Evolutionary conservation across 2,329 filamentous ascomycete genomes (phyloP).

Genomic region (Xylaria sp.): DNA sequence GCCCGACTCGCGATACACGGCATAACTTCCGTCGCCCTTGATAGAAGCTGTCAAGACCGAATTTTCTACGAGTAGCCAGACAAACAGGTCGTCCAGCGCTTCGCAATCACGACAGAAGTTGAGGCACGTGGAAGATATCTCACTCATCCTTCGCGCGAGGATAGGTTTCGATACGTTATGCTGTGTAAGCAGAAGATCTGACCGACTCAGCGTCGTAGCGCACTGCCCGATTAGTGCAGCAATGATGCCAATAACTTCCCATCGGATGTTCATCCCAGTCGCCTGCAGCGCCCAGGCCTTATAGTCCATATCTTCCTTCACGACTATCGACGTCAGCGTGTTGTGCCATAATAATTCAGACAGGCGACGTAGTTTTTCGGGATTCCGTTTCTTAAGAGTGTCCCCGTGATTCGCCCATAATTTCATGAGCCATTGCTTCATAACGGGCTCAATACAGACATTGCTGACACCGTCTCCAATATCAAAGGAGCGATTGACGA

Average conservation of each 20-base stretch:
- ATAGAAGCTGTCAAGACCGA: constrained; percentile 38
- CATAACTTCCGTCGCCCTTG: constrained; percentile 47
- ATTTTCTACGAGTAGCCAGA: constrained; percentile 49
- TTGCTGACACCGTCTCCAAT: constrained; percentile 44
- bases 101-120: constrained; percentile 50
- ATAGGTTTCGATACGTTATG: constrained; percentile 43
- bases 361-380: constrained; percentile 48
- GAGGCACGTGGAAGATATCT: constrained; percentile 46
- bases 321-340: constrained; percentile 45
- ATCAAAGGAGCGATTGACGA: constrained; percentile 47
- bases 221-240: constrained; percentile 46
- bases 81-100: constrained; percentile 47
- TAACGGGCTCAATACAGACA: constrained; percentile 45
- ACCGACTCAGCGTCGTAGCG: constrained; percentile 43
- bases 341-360: constrained; percentile 51
- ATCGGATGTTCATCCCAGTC: constrained; percentile 48
- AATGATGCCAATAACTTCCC: constrained; percentile 51
- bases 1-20: constrained; percentile 47
- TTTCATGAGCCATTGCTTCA: constrained; percentile 49
- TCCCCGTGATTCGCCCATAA: constrained; percentile 46
- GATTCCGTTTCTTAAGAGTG: constrained; percentile 47
- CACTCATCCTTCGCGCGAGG: constrained; percentile 46
- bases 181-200: constrained; percentile 44
- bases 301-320: constrained; percentile 45
- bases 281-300: constrained; percentile 45